Evolutionary conservation across 2,329 filamentous ascomycete species (phyloP), one percentile per base, ranked within the genome.

Genomic region (Sphaerulina populicola): DNA sequence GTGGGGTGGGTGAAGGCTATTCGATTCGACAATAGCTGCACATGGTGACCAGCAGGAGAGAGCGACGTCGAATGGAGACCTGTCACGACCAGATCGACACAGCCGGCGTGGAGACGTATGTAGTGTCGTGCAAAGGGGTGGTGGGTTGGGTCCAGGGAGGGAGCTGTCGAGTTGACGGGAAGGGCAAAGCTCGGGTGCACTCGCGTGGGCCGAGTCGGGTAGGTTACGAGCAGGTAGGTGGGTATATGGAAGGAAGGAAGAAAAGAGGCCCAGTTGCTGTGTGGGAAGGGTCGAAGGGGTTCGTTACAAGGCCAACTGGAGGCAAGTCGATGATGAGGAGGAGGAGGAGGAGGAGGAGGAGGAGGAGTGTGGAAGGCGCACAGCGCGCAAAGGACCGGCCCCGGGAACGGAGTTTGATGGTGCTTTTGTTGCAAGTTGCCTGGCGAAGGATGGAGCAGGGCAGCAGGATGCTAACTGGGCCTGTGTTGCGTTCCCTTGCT

Each of bases 21-120:
- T 58, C 52, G 56, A 53, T 53, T 55, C 55, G 52, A 56, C 49
- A 49, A 49, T 48, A 53, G 52, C 53, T 58, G 51, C 48, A 52
- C 57, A 60, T 60, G 51, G 48, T 60, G 55, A 45, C 47, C 47
- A 39, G 36, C 40, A 46, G 47, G 41, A 27, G 41, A 49, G 35
- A 47, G 44, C 46, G 46, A 27, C 45, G 46, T 38, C 52, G 38
- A 41, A 36, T 52, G 42, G 30, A 43, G 7, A 11, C 14, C 47
- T 44, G 42, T 41, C 53, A 55, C 56, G 53, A 38, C 37, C 14
- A 31, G 50, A 49, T 18, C 47, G 38, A 47, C 52, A 18, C 18
- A 33, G 52, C 56, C 53, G 52, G 54, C 54, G 53, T 41, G 47
- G 37, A 33, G 41, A 23, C 35, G 36, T 30, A 35, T 15, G n/a